Evolutionary conservation across 345 rosid species (phyloP).

Genomic region (Dipteronia sinensis): DNA sequence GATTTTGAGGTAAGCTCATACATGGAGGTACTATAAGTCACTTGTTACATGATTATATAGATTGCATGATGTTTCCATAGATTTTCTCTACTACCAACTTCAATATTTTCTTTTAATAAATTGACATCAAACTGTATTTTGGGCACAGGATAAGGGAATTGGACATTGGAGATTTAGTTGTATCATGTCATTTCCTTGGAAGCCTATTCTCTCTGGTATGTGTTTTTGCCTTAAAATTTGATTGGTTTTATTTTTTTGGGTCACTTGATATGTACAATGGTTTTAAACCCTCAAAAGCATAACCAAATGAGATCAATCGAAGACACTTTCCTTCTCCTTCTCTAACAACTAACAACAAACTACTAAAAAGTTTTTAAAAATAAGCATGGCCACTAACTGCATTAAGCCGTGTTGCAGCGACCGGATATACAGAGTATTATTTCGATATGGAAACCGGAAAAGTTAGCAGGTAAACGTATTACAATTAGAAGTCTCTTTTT

Average conservation of each 20-base stretch:
- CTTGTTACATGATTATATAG: neutral
- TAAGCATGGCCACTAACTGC: neutral
- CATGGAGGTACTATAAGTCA: neutral
- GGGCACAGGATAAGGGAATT: constrained; percentile 73
- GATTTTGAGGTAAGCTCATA: constrained; percentile 57
- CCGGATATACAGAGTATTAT: constrained; percentile 88
- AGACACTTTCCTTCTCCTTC: too few species aligned
- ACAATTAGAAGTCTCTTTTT: neutral
- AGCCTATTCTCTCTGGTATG: constrained; percentile 91
- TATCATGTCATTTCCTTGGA: constrained; percentile 94
- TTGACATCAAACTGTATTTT: neutral
- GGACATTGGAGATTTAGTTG: constrained; percentile 96
- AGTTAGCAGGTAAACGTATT: constrained; percentile 64
- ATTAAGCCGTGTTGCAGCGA: constrained; percentile 53
- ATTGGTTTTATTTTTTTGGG: neutral
- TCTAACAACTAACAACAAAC: too few species aligned
- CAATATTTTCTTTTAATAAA: neutral
- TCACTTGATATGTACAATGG: neutral
- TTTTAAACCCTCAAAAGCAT: neutral
- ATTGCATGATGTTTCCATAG: neutral
- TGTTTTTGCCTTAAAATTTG: neutral
- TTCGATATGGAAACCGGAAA: constrained; percentile 69
- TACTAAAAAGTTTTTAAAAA: too few species aligned
- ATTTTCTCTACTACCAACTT: neutral
- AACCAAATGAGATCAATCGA: neutral